A percentile compares a stretch with the other conserved stretches of the same genome.
phyloP scores from a whole-genome alignment of 768 basidiomycete species.

The Leucogyrophana mollusca region DNA sequence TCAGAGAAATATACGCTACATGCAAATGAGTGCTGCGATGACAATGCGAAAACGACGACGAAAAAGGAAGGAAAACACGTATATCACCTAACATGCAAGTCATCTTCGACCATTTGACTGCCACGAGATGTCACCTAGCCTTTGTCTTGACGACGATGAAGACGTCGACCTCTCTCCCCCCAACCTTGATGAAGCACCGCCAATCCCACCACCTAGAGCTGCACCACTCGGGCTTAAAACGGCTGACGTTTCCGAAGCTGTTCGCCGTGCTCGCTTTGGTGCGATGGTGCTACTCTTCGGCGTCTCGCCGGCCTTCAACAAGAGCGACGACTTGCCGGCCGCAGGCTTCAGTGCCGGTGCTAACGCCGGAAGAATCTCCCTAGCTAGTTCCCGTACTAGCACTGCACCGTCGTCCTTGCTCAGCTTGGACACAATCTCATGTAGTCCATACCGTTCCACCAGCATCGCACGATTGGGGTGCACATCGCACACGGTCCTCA shows the following conservation, averaged over 20 bases:
- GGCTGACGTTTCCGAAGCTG: slow-evolving; percentile 67
- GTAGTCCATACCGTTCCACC: slow-evolving; percentile 79
- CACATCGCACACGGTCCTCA: slow-evolving; percentile 84
- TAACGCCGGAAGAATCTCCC: slow-evolving; percentile 79
- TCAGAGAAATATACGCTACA: slow-evolving; percentile 17
- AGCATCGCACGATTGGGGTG: slow-evolving; percentile 83
- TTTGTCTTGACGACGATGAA: slow-evolving; percentile 46
- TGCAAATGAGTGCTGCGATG: slow-evolving; percentile 30
- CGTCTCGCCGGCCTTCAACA: slow-evolving; percentile 31
- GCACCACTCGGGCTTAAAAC: slow-evolving; percentile 22
- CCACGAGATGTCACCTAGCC: slow-evolving; percentile 66
- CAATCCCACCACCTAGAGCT: slow-evolving; percentile 13
- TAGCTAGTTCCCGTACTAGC: slow-evolving; percentile 84
- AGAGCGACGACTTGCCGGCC: slow-evolving; percentile 21
- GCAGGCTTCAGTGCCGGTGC: slow-evolving; percentile 68
- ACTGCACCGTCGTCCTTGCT: slow-evolving; percentile 88
- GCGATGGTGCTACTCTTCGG: slow-evolving; percentile 46
- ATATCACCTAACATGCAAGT: slow-evolving; percentile 10
- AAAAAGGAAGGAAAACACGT: slow-evolving; percentile 12
- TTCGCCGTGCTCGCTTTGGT: slow-evolving; percentile 62
- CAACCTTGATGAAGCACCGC: slow-evolving; percentile 21
- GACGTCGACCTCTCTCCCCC: slow-evolving; percentile 35
- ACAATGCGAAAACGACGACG: slow-evolving; percentile 15
- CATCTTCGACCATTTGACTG: slow-evolving; percentile 30
- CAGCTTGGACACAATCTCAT: slow-evolving; percentile 77